These are phyloP conservation scores for Forsythia suspensa DNA, from an alignment of 257 asterid species.

Conservation along the genomic window DNA sequence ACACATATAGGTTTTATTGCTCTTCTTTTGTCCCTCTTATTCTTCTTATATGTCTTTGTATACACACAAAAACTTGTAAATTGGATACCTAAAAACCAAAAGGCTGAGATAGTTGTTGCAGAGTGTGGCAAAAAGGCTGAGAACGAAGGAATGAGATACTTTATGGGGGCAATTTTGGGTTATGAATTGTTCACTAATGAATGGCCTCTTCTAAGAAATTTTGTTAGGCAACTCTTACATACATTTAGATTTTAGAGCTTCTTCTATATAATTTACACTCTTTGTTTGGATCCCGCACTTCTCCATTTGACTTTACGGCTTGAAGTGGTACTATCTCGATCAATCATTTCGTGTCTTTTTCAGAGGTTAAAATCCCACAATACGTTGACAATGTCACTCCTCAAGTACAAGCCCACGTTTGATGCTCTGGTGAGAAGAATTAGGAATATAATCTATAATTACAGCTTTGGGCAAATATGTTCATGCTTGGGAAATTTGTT, in stretches of 20 bases:
- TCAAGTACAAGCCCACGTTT: conserved; percentile 78
- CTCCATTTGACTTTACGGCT: not conserved
- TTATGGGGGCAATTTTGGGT: not conserved
- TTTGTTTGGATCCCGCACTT: not conserved
- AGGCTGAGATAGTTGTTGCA: not conserved
- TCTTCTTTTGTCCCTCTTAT: not conserved
- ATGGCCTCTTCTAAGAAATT: not conserved
- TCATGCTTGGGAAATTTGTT: not conserved
- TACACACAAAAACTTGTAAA: not conserved
- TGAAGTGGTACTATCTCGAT: conserved; percentile 18
- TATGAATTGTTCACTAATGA: not conserved
- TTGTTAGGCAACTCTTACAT: not conserved
- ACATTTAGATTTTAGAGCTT: not conserved
- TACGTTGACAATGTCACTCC: conserved; percentile 88
- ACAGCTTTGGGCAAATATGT: not conserved
- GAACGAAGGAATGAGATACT: not conserved
- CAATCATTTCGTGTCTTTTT: conserved; percentile 19
- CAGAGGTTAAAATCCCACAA: conserved; percentile 79
- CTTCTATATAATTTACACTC: not conserved
- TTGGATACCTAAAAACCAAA: not conserved
- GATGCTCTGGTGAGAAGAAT: conserved; percentile 72
- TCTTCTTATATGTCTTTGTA: not conserved
- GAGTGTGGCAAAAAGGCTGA: not conserved
- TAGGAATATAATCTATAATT: conserved; percentile 1
- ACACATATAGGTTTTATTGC: not conserved